phyloP scores from a whole-genome alignment of 768 basidiomycete species.

The Mycena alexandri region DNA sequence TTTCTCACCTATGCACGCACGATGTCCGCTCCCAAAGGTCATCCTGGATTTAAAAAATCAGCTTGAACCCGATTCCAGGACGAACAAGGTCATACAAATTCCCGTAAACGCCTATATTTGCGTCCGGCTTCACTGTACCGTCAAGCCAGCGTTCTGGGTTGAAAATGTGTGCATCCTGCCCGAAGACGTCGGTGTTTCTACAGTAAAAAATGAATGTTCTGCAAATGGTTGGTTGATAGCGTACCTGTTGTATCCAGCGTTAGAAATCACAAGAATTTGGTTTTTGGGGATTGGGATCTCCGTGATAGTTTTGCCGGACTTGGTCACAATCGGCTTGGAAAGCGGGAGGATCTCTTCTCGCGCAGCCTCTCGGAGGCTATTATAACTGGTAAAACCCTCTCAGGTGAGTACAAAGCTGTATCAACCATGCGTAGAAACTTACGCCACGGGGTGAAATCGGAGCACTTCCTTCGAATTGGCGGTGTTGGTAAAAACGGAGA shows the following conservation, averaged over 20 bases:
- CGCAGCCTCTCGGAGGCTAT: slow-evolving; percentile 43
- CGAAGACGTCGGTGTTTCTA: slow-evolving; percentile 66
- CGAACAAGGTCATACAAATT: slow-evolving; percentile 54
- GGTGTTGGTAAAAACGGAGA: neutral
- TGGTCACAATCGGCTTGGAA: slow-evolving; percentile 62
- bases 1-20: slow-evolving; percentile 53
- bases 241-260: slow-evolving; percentile 67
- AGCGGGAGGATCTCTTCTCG: slow-evolving; percentile 73
- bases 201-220: neutral
- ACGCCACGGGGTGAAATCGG: slow-evolving; percentile 15
- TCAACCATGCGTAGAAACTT: neutral
- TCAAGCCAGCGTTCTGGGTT: slow-evolving; percentile 69
- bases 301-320: slow-evolving; percentile 56
- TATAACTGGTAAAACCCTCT: neutral
- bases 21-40: slow-evolving; percentile 63
- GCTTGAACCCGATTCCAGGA: neutral
- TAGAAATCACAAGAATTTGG: slow-evolving; percentile 63
- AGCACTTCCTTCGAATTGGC: neutral
- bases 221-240: slow-evolving; percentile 31
- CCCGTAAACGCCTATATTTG: slow-evolving; percentile 58
- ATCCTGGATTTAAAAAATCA: slow-evolving; percentile 45
- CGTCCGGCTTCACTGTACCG: slow-evolving; percentile 51
- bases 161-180: slow-evolving; percentile 65
- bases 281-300: slow-evolving; percentile 65
- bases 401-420: too few species aligned